Percentiles rank a stretch among this genome's conserved stretches.
Evolutionary conservation across 148 eudicot species (phyloP).

Genomic region (Tetragonia tetragonoides): DNA sequence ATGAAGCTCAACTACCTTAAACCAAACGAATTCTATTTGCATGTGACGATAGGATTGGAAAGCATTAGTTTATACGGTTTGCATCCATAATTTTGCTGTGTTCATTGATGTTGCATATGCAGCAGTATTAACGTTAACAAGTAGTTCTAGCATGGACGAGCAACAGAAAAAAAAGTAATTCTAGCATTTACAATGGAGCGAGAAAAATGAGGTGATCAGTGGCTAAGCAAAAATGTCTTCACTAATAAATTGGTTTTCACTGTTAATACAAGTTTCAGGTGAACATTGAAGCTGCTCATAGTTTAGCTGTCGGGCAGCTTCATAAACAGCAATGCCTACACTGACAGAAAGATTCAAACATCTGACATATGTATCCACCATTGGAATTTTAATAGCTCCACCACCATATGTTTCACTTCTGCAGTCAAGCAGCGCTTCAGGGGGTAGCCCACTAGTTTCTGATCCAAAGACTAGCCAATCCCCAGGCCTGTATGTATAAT

Average conservation of each 20-base stretch:
- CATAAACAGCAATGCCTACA: slow-evolving; percentile 91
- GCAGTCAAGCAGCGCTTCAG: slow-evolving; percentile 75
- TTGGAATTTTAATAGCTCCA: slow-evolving; percentile 73
- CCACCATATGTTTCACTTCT: slow-evolving; percentile 62
- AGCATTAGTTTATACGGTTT: too few species aligned
- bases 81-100: too few species aligned
- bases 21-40: too few species aligned
- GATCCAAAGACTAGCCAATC: slow-evolving; percentile 98
- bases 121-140: too few species aligned
- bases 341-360: slow-evolving; percentile 95
- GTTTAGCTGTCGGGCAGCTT: slow-evolving; percentile 89
- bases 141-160: too few species aligned
- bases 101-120: too few species aligned
- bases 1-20: too few species aligned
- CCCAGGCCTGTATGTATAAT: slow-evolving; percentile 68
- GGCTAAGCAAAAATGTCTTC: slow-evolving; percentile 80
- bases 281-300: slow-evolving; percentile 68
- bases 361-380: slow-evolving; percentile 93
- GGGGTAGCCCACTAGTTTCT: slow-evolving; percentile 84
- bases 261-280: slow-evolving; percentile 34
- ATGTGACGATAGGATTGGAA: too few species aligned
- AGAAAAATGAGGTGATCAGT: background rate
- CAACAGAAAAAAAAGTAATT: too few species aligned
- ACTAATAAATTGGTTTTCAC: slow-evolving; percentile 35
- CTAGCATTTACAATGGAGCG: too few species aligned